Evolutionary conservation across 2,329 filamentous ascomycete species (phyloP), one percentile per base, ranked within the genome.

Genomic region (Sarocladium kiliense): DNA sequence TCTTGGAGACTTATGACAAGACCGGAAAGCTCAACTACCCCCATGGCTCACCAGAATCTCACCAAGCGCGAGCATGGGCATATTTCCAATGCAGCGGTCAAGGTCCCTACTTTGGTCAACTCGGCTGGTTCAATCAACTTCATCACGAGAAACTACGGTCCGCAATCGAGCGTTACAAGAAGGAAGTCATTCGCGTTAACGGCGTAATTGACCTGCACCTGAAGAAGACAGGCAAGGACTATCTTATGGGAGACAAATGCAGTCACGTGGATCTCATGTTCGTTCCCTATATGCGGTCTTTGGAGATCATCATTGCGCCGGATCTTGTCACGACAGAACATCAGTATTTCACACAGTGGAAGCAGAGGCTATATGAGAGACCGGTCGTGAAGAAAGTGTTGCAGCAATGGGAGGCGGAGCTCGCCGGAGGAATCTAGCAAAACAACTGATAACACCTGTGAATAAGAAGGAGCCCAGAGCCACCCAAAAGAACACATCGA

Each of bases 31-130:
- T 62, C 6, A 58, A 25, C 42, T 60, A 58, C 58, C 19, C 54
- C 0, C 51, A 25, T 16, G 19, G 34, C 14, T 53, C 39, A 11
- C 54, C 58, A 1, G 57, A 63, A 32, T 58, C 58, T n/a, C 53
- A 60, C 37, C 41, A 56, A 9, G 53, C 58, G 9, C 58, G 58
- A 10, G 26, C 53, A 3, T 63, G 59, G 60, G 44, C 56, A 16
- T 55, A 61, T 53, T 64, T 64, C 36, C 60, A 63, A 36, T 61
- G 60, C 53, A 59, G 57, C 36, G 61, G 58, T 1, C 67, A 69
- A 54, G 67, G 66, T 2, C 68, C 66, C 10, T 69, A 68, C 45
- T 66, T 61, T 36, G 64, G 64, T 37, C 65, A 57, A 47, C 56
- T 58, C 25, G 65, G 63, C 60, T 66, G 41, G 41, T 45, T 45